A percentile compares a stretch with the other conserved stretches of the same genome.
phyloP scores from a whole-genome alignment of 345 rosid species.

The Euphorbia tirucalli region DNA sequence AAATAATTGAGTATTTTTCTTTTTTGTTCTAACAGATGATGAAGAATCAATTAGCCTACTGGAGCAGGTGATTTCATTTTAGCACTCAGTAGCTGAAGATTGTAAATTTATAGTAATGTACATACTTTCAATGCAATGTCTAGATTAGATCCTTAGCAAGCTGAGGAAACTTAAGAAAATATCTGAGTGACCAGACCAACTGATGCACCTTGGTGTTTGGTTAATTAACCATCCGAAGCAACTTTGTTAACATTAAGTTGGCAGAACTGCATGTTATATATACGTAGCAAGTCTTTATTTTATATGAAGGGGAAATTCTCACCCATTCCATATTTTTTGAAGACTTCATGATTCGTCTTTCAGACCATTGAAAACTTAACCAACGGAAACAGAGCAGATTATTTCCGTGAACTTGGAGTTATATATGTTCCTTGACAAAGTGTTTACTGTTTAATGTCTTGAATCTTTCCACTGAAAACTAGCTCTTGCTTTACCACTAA shows the following conservation, averaged over 20 bases:
- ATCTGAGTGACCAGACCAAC: neutral
- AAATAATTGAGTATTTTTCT: neutral
- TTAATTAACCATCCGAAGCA: neutral
- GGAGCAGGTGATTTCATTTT: constrained; percentile 18
- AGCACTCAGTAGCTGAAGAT: constrained; percentile 2
- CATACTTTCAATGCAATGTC: neutral
- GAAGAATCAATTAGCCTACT: neutral
- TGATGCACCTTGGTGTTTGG: neutral
- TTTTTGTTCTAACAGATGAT: constrained; percentile 8
- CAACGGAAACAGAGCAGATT: neutral
- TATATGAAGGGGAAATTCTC: neutral
- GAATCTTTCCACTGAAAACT: neutral
- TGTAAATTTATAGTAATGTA: constrained; percentile 12
- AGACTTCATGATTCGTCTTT: too few species aligned
- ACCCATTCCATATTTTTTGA: neutral
- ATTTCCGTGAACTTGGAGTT: too few species aligned
- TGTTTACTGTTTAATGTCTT: too few species aligned
- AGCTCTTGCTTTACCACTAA: neutral
- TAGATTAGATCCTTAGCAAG: neutral
- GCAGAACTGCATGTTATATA: neutral
- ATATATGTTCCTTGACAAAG: too few species aligned
- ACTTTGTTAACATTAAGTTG: neutral
- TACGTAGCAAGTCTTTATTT: neutral
- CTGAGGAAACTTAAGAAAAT: constrained; percentile 2
- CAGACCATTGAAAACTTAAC: neutral